Conservation (phyloP, 805 yeast genomes). For the Debaryomyces maramus region DNA sequence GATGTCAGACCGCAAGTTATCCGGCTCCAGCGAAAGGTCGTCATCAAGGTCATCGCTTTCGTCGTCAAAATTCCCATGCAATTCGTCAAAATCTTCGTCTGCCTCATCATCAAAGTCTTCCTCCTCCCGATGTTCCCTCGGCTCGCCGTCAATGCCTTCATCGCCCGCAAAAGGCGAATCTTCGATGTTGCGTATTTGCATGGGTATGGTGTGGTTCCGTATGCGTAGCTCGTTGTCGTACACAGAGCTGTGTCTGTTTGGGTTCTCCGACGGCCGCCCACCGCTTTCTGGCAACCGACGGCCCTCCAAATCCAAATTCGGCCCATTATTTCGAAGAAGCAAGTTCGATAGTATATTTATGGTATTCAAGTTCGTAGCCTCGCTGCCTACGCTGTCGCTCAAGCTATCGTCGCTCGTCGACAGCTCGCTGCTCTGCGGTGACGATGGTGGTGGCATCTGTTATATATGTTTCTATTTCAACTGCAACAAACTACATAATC, state of each 20-base stretch:
- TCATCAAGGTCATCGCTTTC: constrained; percentile 12
- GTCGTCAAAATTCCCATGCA: constrained; percentile 9
- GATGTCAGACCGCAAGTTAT: constrained; percentile 13
- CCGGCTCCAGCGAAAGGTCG: constrained; percentile 3
- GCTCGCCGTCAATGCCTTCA: constrained; percentile 6
- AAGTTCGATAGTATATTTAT: constrained; percentile 9
- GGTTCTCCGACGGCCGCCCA: not conserved
- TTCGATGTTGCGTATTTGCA: constrained; percentile 9
- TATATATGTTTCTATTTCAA: no score
- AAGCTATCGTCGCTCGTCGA: not conserved
- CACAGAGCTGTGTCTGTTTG: constrained; percentile 9
- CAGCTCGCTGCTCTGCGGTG: not conserved
- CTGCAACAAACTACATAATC: no score
- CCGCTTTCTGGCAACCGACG: constrained; percentile 5
- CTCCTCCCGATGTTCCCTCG: constrained; percentile 13
- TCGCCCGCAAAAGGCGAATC: constrained; percentile 5
- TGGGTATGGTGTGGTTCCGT: constrained; percentile 8
- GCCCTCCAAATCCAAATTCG: no score
- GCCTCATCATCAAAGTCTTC: constrained; percentile 18
- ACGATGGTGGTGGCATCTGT: constrained; percentile 3
- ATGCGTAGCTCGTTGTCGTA: constrained; percentile 9
- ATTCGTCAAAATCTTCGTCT: constrained; percentile 19
- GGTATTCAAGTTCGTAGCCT: constrained; percentile 7
- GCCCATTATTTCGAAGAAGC: constrained; percentile 1
- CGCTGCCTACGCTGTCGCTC: not conserved